These are phyloP conservation scores for Colletotrichum sublineola DNA, from an alignment of 2,329 filamentous ascomycete genomes.

Conservation along the genomic window DNA sequence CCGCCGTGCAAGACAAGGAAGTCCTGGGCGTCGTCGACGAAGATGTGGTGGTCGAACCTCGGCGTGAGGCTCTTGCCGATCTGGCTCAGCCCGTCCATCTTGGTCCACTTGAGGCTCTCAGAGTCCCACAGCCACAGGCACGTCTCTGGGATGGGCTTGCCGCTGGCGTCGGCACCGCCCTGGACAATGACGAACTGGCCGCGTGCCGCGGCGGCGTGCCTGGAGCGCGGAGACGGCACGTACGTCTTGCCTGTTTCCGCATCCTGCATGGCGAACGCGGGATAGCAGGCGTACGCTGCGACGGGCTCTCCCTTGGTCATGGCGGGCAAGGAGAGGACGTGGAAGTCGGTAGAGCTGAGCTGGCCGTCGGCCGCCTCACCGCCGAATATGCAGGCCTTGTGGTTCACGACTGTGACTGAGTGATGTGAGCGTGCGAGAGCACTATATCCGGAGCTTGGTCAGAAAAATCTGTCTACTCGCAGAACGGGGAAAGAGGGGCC, in stretches of 20 bases:
- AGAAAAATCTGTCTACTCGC: too few species aligned
- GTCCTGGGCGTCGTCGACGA: conserved; percentile 59
- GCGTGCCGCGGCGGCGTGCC: conserved; percentile 54
- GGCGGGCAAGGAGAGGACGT: conserved; percentile 64
- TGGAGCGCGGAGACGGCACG: conserved; percentile 51
- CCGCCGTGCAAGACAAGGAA: conserved; percentile 67
- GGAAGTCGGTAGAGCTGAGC: conserved; percentile 64
- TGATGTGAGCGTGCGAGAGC: conserved; percentile 63
- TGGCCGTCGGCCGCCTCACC: conserved; percentile 56
- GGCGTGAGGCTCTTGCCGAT: conserved; percentile 49
- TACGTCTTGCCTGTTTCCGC: conserved; percentile 46
- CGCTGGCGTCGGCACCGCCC: conserved; percentile 51
- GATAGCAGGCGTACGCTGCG: conserved; percentile 50
- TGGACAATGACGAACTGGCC: conserved; percentile 52
- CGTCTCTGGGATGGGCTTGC: conserved; percentile 49
- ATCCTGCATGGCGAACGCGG: conserved; percentile 48
- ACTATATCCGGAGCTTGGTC: conserved; percentile 36
- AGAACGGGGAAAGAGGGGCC: background rate
- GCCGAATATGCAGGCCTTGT: conserved; percentile 69
- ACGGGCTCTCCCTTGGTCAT: conserved; percentile 50
- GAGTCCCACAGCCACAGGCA: conserved; percentile 56
- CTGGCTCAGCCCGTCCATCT: conserved; percentile 49
- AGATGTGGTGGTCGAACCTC: conserved; percentile 51
- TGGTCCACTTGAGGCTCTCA: conserved; percentile 52
- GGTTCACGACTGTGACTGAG: conserved; percentile 65